phyloP scores from a whole-genome alignment of 2,329 filamentous ascomycete genomes.

The Hypoxylon sp. region DNA sequence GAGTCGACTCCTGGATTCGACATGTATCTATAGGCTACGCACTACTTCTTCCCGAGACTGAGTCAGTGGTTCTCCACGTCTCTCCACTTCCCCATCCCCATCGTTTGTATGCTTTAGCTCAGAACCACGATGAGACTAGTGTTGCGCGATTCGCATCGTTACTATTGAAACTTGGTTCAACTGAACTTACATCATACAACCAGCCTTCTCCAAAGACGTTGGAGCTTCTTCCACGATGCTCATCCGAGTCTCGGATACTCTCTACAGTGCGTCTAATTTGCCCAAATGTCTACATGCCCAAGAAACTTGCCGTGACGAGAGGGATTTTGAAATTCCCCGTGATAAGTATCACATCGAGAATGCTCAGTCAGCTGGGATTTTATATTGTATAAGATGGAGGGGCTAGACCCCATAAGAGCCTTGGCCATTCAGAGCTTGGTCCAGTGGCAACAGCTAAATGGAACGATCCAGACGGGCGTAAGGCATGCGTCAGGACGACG shows the following conservation, averaged over 20 bases:
- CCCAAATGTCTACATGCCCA: background rate
- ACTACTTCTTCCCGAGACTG: background rate
- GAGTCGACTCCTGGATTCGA: background rate
- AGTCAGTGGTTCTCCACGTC: conserved; percentile 32
- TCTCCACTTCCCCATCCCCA: conserved; percentile 35
- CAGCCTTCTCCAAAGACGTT: background rate
- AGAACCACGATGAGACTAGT: conserved; percentile 14
- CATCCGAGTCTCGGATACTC: conserved; percentile 1
- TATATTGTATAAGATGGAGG: conserved; percentile 9
- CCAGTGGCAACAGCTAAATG: conserved; percentile 35
- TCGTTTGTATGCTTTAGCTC: conserved; percentile 7
- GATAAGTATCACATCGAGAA: background rate
- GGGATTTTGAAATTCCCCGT: background rate
- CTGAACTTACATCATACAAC: conserved; percentile 28
- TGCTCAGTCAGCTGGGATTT: conserved; percentile 9
- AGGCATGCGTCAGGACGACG: conserved; percentile 42
- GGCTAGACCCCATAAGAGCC: conserved; percentile 9
- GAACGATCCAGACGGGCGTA: conserved; percentile 38
- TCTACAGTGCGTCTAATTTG: background rate
- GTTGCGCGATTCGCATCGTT: conserved; percentile 24
- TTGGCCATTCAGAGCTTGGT: conserved; percentile 26
- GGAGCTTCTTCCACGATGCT: background rate
- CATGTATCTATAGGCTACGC: background rate
- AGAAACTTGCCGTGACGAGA: background rate
- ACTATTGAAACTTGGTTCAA: conserved; percentile 22